Evolutionary conservation across 164 flowering plant genomes (phyloP).

Genomic region (Houttuynia cordata): DNA sequence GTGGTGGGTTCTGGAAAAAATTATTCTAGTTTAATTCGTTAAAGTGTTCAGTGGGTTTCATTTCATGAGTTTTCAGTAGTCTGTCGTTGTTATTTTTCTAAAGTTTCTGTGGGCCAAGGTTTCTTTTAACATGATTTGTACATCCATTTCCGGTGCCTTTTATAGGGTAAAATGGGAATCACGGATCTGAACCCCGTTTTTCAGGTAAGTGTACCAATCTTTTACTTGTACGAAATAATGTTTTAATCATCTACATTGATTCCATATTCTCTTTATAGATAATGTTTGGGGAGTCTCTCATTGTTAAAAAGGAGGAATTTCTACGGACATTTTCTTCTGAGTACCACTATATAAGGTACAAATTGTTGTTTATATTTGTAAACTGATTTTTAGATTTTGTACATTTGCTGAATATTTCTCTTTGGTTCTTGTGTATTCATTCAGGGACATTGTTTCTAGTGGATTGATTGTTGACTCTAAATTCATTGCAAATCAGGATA

Average conservation of each 20-base stretch:
- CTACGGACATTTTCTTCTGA: constrained; percentile 64
- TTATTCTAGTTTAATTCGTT: background rate
- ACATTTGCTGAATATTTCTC: background rate
- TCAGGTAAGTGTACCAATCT: constrained; percentile 33
- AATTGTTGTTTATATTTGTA: background rate
- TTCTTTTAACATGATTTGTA: background rate
- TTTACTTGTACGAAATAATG: constrained; percentile 1
- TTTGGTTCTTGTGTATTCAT: background rate
- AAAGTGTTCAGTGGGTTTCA: too few species aligned
- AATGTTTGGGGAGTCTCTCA: constrained; percentile 72
- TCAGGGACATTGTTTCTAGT: constrained; percentile 34
- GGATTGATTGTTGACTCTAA: constrained; percentile 39
- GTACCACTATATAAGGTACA: constrained; percentile 45
- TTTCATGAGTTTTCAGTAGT: too few species aligned
- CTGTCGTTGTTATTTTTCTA: too few species aligned
- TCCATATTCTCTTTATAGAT: constrained; percentile 27
- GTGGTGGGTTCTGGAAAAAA: background rate
- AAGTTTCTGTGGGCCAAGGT: too few species aligned
- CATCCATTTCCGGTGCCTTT: background rate
- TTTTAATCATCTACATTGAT: background rate
- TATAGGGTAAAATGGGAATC: constrained; percentile 74
- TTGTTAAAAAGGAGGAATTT: constrained; percentile 64
- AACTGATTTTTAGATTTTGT: background rate
- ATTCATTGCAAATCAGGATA: constrained; percentile 18
- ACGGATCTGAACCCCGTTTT: constrained; percentile 71